phyloP scores from a whole-genome alignment of 345 rosid species.

The Acer yangbiense region DNA sequence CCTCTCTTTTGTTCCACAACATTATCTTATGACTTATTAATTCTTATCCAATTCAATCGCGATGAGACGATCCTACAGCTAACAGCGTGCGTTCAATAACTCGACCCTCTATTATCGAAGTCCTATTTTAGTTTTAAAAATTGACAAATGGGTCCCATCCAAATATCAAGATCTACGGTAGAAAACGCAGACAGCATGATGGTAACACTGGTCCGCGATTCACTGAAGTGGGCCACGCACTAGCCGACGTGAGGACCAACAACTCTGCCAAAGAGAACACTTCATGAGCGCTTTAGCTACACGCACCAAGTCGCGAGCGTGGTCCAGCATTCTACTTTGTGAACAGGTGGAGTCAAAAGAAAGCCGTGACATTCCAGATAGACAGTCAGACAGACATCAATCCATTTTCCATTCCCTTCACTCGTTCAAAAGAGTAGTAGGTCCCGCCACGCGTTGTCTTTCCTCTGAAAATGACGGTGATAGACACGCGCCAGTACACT shows the following conservation, averaged over 20 bases:
- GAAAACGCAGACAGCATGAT: neutral
- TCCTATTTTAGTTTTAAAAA: too few species aligned
- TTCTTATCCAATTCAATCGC: too few species aligned
- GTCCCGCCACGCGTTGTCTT: neutral
- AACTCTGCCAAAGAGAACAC: neutral
- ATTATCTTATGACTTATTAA: too few species aligned
- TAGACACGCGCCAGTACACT: neutral
- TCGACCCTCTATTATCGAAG: too few species aligned
- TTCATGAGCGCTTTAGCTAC: neutral
- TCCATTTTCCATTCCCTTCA: neutral
- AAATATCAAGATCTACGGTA: neutral
- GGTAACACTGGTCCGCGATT: neutral
- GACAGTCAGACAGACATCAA: neutral
- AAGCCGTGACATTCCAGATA: too few species aligned
- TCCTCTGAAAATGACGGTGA: neutral
- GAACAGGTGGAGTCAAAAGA: neutral
- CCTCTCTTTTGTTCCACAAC: too few species aligned
- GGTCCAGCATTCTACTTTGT: neutral
- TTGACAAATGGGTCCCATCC: constrained; percentile 2
- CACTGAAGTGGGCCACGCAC: constrained; percentile 4
- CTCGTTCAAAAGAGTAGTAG: neutral
- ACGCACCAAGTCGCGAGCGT: neutral
- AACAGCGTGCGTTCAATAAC: too few species aligned
- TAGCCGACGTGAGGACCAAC: constrained; percentile 8
- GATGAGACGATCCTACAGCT: too few species aligned